These are phyloP conservation scores for Nidularia pulvinata DNA, from an alignment of 768 basidiomycete genomes.

Conservation along the genomic window DNA sequence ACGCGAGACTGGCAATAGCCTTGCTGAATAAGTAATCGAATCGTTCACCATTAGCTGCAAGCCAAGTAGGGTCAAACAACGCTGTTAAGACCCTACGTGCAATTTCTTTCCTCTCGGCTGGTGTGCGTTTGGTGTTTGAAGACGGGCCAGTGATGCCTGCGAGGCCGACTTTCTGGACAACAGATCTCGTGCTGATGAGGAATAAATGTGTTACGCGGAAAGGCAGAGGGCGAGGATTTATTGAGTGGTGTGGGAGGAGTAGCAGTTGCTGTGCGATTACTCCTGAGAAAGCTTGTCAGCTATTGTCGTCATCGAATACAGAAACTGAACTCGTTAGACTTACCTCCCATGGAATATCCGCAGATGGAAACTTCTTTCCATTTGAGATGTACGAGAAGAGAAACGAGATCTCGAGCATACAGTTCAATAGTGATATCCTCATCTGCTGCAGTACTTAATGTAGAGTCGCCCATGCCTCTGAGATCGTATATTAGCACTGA, in stretches of 20 bases:
- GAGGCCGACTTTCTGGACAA: slow-evolving; percentile 15
- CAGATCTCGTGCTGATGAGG: slow-evolving; percentile 31
- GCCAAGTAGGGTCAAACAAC: slow-evolving; percentile 23
- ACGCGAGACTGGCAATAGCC: slow-evolving; percentile 13
- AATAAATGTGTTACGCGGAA: slow-evolving; percentile 40
- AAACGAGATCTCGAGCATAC: slow-evolving; percentile 41
- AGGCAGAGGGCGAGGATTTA: slow-evolving; percentile 28
- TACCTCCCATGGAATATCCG: slow-evolving; percentile 55
- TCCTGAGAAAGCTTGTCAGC: slow-evolving; percentile 19
- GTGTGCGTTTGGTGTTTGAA: slow-evolving; percentile 14
- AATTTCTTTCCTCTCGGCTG: slow-evolving; percentile 19
- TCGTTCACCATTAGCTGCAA: slow-evolving; percentile 15
- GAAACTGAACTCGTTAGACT: slow-evolving; percentile 2
- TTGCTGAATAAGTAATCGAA: slow-evolving; percentile 18
- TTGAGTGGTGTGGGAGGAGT: slow-evolving; percentile 36
- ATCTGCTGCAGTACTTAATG: slow-evolving; percentile 20
- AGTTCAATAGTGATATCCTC: slow-evolving; percentile 41
- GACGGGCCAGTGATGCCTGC: slow-evolving; percentile 17
- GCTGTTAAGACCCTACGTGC: slow-evolving; percentile 18
- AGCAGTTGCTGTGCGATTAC: slow-evolving; percentile 41
- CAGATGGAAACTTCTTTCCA: slow-evolving; percentile 44
- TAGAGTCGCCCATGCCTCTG: slow-evolving; percentile 48
- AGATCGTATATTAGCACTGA: slow-evolving; percentile 46
- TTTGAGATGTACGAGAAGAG: slow-evolving; percentile 30
- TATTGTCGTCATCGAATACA: background rate